Conservation (phyloP, 495 filamentous ascomycete species). For the Penicillium atrosanguineum region DNA sequence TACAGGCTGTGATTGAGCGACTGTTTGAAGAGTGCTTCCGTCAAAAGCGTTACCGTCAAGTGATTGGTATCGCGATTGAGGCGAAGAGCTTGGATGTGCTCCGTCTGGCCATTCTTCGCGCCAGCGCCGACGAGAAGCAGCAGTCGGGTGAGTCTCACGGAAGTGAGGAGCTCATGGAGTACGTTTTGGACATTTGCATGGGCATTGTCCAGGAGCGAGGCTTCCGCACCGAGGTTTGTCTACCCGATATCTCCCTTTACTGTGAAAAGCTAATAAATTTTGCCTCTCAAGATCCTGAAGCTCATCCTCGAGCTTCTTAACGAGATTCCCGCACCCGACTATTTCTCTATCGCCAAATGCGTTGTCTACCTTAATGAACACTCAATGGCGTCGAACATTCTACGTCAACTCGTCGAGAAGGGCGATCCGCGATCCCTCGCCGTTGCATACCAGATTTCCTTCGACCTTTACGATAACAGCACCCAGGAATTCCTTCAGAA, state of each 20-base stretch:
- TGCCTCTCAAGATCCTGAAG: constrained; percentile 64
- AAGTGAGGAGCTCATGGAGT: constrained; percentile 94
- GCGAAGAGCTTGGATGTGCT: constrained; percentile 90
- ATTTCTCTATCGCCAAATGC: constrained; percentile 97
- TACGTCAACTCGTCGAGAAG: constrained; percentile 76
- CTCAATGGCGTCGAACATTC: constrained; percentile 83
- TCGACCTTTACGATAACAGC: constrained; percentile 96
- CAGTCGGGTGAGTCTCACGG: constrained; percentile 53
- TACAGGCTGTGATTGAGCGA: constrained; percentile 80
- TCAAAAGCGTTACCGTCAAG: constrained; percentile 87
- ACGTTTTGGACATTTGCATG: constrained; percentile 95
- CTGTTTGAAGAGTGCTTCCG: constrained; percentile 89
- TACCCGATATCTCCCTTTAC: background rate
- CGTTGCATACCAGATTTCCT: constrained; percentile 94
- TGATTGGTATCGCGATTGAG: constrained; percentile 98
- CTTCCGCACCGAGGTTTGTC: constrained; percentile 70
- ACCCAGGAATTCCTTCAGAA: constrained; percentile 95
- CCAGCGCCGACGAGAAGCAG: constrained; percentile 76
- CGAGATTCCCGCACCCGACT: constrained; percentile 87
- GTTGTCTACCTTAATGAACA: constrained; percentile 95
- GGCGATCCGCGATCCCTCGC: constrained; percentile 74
- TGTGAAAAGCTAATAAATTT: constrained; percentile 16
- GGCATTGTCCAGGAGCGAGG: constrained; percentile 91
- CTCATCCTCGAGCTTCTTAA: constrained; percentile 85
- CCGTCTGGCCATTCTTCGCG: constrained; percentile 75